Percentiles rank a stretch among this genome's conserved stretches.
These are phyloP conservation scores for Blastomyces emzantsi DNA, from an alignment of 2,329 filamentous ascomycete genomes.

Conservation along the genomic window DNA sequence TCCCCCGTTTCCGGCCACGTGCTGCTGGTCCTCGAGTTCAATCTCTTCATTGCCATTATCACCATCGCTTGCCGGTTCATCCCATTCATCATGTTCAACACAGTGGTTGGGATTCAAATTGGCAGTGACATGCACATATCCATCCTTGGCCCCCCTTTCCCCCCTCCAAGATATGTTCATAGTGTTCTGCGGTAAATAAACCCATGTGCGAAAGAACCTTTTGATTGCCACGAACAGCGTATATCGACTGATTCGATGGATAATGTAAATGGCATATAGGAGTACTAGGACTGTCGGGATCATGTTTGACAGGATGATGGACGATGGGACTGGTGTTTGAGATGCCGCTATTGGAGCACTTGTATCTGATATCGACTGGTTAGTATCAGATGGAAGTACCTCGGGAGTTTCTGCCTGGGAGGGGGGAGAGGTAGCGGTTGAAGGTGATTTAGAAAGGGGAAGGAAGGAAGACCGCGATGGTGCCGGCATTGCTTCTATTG, in stretches of 20 bases:
- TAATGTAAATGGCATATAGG: constrained; percentile 17
- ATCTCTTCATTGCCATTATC: neutral
- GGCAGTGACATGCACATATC: neutral
- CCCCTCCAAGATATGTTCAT: neutral
- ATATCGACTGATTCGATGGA: constrained; percentile 2
- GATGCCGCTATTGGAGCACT: neutral
- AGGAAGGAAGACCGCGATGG: neutral
- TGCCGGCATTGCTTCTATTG: neutral
- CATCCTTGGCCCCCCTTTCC: constrained; percentile 11
- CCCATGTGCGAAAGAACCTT: neutral
- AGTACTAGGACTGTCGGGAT: constrained; percentile 13
- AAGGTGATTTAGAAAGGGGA: neutral
- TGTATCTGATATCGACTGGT: neutral
- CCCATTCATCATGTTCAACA: neutral
- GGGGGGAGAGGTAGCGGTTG: neutral
- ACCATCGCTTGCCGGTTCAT: too few species aligned
- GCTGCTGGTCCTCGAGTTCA: neutral
- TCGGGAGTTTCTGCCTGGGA: neutral
- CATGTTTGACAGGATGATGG: constrained; percentile 11
- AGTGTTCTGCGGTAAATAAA: neutral
- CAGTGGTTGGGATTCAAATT: too few species aligned
- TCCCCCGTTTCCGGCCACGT: neutral
- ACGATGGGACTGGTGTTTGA: constrained; percentile 5
- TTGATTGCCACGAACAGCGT: neutral
- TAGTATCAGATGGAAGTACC: neutral